Conservation (phyloP, 345 rosid genomes). For the Camelina sativa region DNA sequence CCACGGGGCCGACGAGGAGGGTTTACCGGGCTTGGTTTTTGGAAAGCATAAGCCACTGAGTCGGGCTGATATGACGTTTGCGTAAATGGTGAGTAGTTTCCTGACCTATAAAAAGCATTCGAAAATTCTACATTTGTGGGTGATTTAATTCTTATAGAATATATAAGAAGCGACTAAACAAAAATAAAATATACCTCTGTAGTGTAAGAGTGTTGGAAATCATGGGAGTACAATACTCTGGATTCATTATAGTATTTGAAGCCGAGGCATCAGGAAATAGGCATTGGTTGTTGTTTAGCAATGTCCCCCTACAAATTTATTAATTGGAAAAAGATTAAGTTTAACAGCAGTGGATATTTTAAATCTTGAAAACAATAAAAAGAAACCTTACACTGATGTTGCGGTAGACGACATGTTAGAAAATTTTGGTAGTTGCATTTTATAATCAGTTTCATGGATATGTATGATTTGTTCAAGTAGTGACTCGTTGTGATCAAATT, state of each 20-base stretch:
- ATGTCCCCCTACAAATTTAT: background rate
- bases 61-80: conserved; percentile 6
- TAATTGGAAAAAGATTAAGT: conserved; percentile 12
- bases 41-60: conserved; percentile 12
- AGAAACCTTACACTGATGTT: conserved; percentile 25
- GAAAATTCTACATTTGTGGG: background rate
- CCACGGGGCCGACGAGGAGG: conserved; percentile 31
- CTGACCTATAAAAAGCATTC: conserved; percentile 13
- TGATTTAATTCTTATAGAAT: background rate
- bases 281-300: conserved; percentile 16
- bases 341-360: background rate
- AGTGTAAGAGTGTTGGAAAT: conserved; percentile 3
- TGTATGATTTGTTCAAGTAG: conserved; percentile 19
- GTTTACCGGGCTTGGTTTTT: conserved; percentile 14
- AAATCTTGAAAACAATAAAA: background rate
- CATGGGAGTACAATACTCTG: conserved; percentile 12
- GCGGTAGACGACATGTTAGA: background rate
- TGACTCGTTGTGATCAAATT: background rate
- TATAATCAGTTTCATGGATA: conserved; percentile 20
- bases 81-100: conserved; percentile 10
- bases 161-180: background rate
- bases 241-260: conserved; percentile 18
- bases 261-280: conserved; percentile 1
- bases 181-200: background rate
- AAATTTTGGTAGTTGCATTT: conserved; percentile 18